phyloP scores from a whole-genome alignment of 2,329 filamentous ascomycete genomes.

The Hawksworthiomyces lignivorus region DNA sequence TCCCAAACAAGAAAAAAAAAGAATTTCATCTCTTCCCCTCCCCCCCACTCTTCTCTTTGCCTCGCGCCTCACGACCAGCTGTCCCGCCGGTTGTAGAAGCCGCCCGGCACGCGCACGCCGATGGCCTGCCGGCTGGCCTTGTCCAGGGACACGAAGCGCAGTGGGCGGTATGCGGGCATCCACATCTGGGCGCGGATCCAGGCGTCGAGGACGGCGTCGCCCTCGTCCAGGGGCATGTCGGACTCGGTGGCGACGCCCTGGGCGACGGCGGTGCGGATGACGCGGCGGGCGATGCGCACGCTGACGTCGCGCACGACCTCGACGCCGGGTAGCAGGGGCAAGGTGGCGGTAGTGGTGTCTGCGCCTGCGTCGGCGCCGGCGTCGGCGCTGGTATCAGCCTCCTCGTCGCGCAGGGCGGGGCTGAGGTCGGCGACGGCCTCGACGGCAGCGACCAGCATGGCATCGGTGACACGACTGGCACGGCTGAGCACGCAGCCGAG shows the following conservation, averaged over 20 bases:
- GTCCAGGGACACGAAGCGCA: slow-evolving; percentile 47
- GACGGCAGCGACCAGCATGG: slow-evolving; percentile 75
- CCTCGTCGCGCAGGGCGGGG: slow-evolving; percentile 57
- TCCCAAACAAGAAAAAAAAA: too few species aligned
- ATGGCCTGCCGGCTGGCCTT: slow-evolving; percentile 50
- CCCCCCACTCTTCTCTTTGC: too few species aligned
- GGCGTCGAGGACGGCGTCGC: slow-evolving; percentile 50
- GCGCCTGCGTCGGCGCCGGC: too few species aligned
- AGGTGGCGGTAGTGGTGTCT: too few species aligned
- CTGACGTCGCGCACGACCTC: slow-evolving; percentile 67
- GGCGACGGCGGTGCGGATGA: slow-evolving; percentile 63
- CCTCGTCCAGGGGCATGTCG: slow-evolving; percentile 52
- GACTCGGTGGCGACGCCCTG: slow-evolving; percentile 60
- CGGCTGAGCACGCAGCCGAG: slow-evolving; percentile 69
- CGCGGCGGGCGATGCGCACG: slow-evolving; percentile 65
- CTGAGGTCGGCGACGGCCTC: slow-evolving; percentile 63
- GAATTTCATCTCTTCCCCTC: too few species aligned
- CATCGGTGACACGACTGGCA: slow-evolving; percentile 58
- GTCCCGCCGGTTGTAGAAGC: slow-evolving; percentile 7
- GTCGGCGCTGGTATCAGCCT: too few species aligned
- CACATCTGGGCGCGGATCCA: slow-evolving; percentile 80
- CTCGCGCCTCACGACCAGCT: slow-evolving; percentile 5
- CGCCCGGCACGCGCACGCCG: slow-evolving; percentile 25
- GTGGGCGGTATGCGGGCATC: slow-evolving; percentile 59
- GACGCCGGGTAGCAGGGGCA: slow-evolving; percentile 69